Evolutionary conservation across 768 basidiomycete genomes (phyloP), one percentile per base, ranked within the genome.

Genomic region (Phanerochaete carnosa): DNA sequence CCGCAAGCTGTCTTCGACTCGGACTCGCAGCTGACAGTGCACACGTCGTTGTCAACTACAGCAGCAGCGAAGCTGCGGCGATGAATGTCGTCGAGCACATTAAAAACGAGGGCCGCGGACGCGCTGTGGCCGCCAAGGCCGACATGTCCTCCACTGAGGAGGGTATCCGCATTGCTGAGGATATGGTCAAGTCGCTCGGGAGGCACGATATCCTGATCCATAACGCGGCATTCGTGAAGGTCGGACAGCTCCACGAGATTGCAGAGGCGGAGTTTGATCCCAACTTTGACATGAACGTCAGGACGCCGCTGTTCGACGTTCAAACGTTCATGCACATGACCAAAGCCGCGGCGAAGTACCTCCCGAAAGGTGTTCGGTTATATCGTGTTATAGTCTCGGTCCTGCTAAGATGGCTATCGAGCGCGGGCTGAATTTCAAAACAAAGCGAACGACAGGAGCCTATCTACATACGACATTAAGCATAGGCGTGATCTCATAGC

Each of bases 271-370:
- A 45, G 6, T 83, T 76, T 64, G 82, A 86, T 54, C 65, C 66
- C 16, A 80, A 83, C 63, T 77, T 84, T 61, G 71, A 80, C 55
- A 76, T 76, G 39, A 86, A 86, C 60, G 83, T 86, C 55, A 85
- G 85, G 65, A 82, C 78, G 0, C 83, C 85, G 1, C 62, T 87
- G 15, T 87, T 86, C 72, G 70, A n/a, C n/a, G n/a, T n/a, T n/a
- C n/a, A n/a, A n/a, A n/a, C n/a, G n/a, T n/a, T n/a, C n/a, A n/a
- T n/a, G n/a, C n/a, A n/a, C n/a, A n/a, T 84, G 53, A 76, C 75
- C 2, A 78, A 86, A 63, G 73, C 75, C 5, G 83, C 77, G 1
- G 77, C 76, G 2, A 67, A 75, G 22, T 65, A 77, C 45, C 66
- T 85, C 52, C 75, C 75, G n/a, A n/a, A n/a, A n/a, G n/a, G n/a